Conservation (phyloP, 495 filamentous ascomycete genomes). For the Sporormia fimetaria region DNA sequence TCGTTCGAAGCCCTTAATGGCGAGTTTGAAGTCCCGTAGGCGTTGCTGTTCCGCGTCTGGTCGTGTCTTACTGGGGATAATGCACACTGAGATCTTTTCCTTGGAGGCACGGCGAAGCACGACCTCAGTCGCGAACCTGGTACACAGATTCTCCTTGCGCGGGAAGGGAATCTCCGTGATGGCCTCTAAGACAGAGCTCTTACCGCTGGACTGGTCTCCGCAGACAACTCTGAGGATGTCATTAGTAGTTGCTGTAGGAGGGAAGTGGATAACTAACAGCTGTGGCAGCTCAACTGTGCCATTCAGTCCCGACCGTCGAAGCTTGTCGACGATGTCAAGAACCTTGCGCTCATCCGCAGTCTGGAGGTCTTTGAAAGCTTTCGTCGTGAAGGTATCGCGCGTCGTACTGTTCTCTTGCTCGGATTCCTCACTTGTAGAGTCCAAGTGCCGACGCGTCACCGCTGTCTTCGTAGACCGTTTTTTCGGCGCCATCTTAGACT, state of each 20-base stretch:
- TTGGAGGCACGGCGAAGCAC: constrained; percentile 34
- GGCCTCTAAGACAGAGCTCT: constrained; percentile 64
- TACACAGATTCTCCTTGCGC: constrained; percentile 51
- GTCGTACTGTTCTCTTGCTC: too few species aligned
- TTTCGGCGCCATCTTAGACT: too few species aligned
- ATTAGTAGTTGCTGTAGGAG: too few species aligned
- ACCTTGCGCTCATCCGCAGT: constrained; percentile 29
- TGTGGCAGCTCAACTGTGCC: constrained; percentile 52
- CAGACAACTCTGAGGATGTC: too few species aligned
- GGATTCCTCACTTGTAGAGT: too few species aligned
- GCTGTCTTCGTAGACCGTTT: too few species aligned
- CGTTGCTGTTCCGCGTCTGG: constrained; percentile 22
- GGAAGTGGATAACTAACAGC: too few species aligned
- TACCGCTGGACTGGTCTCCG: constrained; percentile 59
- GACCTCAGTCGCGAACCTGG: constrained; percentile 57
- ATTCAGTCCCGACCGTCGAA: constrained; percentile 45
- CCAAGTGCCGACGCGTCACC: too few species aligned
- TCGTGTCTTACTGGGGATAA: constrained; percentile 29
- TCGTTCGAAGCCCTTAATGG: constrained; percentile 27
- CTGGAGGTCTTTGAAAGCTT: constrained; percentile 29
- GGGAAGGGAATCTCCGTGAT: constrained; percentile 62
- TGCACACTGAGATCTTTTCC: constrained; percentile 21
- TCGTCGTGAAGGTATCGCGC: too few species aligned
- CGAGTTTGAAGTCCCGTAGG: constrained; percentile 25
- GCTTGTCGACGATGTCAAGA: constrained; percentile 47